A percentile compares a stretch with the other conserved stretches of the same genome.
phyloP scores from a whole-genome alignment of 1,139 yeast species.

The Yamadazyma atlantica region DNA sequence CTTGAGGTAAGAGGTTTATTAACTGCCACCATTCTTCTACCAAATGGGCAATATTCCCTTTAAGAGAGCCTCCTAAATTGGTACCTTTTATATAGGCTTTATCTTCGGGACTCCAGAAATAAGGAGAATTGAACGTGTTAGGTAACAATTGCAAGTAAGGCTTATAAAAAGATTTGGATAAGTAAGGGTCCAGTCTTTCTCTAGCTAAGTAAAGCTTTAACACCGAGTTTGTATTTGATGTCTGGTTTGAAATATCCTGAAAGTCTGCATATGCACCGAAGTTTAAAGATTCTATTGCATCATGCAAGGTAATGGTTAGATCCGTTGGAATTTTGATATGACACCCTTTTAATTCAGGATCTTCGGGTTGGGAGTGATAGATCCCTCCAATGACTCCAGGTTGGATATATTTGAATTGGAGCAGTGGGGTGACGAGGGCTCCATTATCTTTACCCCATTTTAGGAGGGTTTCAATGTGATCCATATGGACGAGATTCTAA shows the following conservation, averaged over 20 bases:
- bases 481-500: too few relatives aligned
- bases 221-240: conserved; percentile 39
- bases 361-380: conserved; percentile 13
- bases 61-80: conserved; percentile 42
- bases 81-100: conserved; percentile 59
- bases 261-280: conserved; percentile 16
- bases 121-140: conserved; percentile 54
- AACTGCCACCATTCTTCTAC: conserved; percentile 56
- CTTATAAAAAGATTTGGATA: conserved; percentile 25
- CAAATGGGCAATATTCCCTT: conserved; percentile 30
- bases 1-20: conserved; percentile 35
- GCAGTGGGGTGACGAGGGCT: conserved; percentile 30
- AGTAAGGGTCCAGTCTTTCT: conserved; percentile 20
- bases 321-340: conserved; percentile 37
- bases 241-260: conserved; percentile 17
- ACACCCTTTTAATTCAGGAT: conserved; percentile 11
- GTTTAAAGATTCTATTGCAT: conserved; percentile 45
- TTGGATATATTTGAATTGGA: conserved; percentile 23
- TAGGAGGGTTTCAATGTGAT: conserved; percentile 20
- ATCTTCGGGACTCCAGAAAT: conserved; percentile 59
- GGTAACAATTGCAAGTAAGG: conserved; percentile 69
- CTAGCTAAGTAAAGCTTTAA: conserved; percentile 50
- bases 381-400: conserved; percentile 42
- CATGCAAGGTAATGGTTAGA: conserved; percentile 38
- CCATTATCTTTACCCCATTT: conserved; percentile 56